Percentiles rank a stretch among this genome's conserved stretches.
These are phyloP conservation scores for Gossypium sturtianum DNA, from an alignment of 345 rosid genomes.

Conservation along the genomic window DNA sequence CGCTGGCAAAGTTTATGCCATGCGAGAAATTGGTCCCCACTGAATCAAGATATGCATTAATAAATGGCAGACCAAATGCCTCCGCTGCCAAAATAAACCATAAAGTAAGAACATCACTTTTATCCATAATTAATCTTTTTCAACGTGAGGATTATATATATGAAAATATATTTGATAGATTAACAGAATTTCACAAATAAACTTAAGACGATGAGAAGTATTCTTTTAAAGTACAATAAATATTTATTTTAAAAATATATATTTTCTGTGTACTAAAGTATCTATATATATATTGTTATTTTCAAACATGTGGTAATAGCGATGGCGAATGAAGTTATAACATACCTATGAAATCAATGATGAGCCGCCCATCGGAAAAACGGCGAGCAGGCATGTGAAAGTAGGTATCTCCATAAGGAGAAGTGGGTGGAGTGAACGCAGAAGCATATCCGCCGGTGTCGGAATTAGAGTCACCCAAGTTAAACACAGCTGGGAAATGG, in stretches of 20 bases:
- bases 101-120: background rate
- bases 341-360: slow-evolving; percentile 49
- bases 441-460: slow-evolving; percentile 48
- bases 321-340: background rate
- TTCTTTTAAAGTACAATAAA: too few species aligned
- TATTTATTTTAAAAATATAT: too few species aligned
- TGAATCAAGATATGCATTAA: slow-evolving; percentile 34
- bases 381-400: slow-evolving; percentile 41
- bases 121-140: too few species aligned
- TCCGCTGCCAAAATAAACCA: slow-evolving; percentile 14
- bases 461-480: slow-evolving; percentile 61
- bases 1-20: slow-evolving; percentile 38
- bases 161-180: too few species aligned
- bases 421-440: slow-evolving; percentile 21
- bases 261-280: too few species aligned
- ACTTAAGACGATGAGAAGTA: too few species aligned
- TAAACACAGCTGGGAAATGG: slow-evolving; percentile 44
- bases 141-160: too few species aligned
- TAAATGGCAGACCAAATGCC: slow-evolving; percentile 23
- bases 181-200: too few species aligned
- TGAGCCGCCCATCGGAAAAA: slow-evolving; percentile 43
- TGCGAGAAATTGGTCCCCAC: slow-evolving; percentile 26
- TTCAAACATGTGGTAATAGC: background rate
- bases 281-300: too few species aligned
- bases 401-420: slow-evolving; percentile 39